Evolutionary conservation across 2,329 filamentous ascomycete species (phyloP).

Genomic region (Trichoderma hamatum): DNA sequence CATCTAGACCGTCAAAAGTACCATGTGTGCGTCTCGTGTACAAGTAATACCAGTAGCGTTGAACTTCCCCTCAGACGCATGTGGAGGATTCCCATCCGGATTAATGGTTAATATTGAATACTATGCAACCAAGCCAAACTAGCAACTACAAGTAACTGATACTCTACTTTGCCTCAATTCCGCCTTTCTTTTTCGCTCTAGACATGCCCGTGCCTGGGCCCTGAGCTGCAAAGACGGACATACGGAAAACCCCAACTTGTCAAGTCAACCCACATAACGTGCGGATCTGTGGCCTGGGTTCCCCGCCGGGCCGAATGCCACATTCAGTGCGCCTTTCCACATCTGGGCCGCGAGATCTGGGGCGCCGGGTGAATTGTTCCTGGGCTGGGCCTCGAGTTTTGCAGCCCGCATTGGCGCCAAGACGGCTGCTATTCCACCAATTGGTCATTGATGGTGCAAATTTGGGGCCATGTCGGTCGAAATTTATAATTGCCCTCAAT

Average conservation of each 20-base stretch:
- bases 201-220: background rate
- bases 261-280: conserved; percentile 11
- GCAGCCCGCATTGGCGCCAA: background rate
- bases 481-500: background rate
- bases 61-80: background rate
- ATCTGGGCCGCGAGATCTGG: conserved; percentile 9
- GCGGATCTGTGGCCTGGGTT: conserved; percentile 20
- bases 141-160: background rate
- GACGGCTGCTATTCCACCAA: background rate
- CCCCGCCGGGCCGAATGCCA: conserved; percentile 23
- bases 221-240: conserved; percentile 3
- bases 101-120: conserved; percentile 8
- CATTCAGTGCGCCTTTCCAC: conserved; percentile 6
- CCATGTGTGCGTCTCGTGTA: background rate
- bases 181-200: background rate
- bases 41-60: background rate
- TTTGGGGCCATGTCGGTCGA: background rate
- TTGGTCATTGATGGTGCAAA: conserved; percentile 1
- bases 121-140: background rate
- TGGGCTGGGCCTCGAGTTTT: background rate
- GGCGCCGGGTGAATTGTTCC: conserved; percentile 20
- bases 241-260: background rate
- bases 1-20: background rate
- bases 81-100: conserved; percentile 9
- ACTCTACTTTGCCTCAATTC: background rate